Evolutionary conservation across 805 yeast genomes (phyloP).

Genomic region (Ogataea ramenticola): DNA sequence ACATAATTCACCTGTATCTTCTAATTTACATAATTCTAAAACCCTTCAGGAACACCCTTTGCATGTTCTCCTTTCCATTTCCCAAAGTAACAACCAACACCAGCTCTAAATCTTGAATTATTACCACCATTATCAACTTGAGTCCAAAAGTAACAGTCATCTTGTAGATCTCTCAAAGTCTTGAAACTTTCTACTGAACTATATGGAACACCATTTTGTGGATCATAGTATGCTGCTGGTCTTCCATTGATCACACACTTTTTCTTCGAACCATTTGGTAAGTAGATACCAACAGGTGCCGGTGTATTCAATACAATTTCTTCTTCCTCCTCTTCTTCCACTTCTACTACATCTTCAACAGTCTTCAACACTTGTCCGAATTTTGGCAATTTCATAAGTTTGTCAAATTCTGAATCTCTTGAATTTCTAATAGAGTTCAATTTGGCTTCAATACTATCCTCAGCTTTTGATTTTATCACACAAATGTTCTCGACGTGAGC

Average conservation of each 20-base stretch:
- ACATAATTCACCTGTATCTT: too few species aligned
- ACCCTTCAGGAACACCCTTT: slow-evolving; percentile 83
- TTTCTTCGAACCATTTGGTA: slow-evolving; percentile 62
- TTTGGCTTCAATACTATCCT: slow-evolving; percentile 15
- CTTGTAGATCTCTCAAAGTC: slow-evolving; percentile 46
- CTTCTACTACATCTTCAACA: slow-evolving; percentile 33
- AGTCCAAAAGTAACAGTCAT: slow-evolving; percentile 48
- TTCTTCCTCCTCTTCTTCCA: slow-evolving; percentile 37
- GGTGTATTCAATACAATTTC: slow-evolving; percentile 52
- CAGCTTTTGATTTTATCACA: slow-evolving; percentile 20
- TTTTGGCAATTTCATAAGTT: slow-evolving; percentile 43
- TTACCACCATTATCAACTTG: slow-evolving; percentile 41
- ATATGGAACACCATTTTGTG: slow-evolving; percentile 82
- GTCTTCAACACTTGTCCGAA: slow-evolving; percentile 51
- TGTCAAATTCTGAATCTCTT: slow-evolving; percentile 30
- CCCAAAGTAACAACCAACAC: slow-evolving; percentile 35
- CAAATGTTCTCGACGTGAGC: slow-evolving; percentile 40
- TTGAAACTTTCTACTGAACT: slow-evolving; percentile 75
- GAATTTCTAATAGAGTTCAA: slow-evolving; percentile 16
- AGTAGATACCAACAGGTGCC: slow-evolving; percentile 67
- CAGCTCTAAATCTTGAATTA: slow-evolving; percentile 23
- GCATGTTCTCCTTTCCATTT: slow-evolving; percentile 48
- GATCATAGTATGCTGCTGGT: slow-evolving; percentile 81
- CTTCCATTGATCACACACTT: slow-evolving; percentile 71
- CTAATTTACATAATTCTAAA: slow-evolving; percentile 27